These are phyloP conservation scores for Agastache rugosa DNA, from an alignment of 257 asterid species.

Conservation along the genomic window DNA sequence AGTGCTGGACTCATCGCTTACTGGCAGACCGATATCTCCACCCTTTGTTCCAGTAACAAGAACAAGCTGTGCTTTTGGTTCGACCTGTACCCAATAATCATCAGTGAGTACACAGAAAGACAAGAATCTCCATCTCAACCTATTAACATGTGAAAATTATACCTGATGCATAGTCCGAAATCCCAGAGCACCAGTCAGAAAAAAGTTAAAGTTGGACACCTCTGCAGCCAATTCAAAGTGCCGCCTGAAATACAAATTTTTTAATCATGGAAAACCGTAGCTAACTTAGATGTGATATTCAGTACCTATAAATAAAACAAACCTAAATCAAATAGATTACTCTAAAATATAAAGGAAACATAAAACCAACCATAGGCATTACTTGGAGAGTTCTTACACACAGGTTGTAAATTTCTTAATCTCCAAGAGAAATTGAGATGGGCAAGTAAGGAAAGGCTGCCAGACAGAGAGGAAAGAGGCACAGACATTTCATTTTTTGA, in stretches of 20 bases:
- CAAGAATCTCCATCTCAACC: slow-evolving; percentile 29
- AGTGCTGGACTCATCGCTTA: slow-evolving; percentile 40
- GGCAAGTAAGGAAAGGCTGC: slow-evolving; percentile 6
- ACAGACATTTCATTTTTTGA: slow-evolving; percentile 14
- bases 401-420: slow-evolving; percentile 4
- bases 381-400: not conserved
- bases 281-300: slow-evolving; percentile 7
- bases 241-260: slow-evolving; percentile 52
- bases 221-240: slow-evolving; percentile 76
- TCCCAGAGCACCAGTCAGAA: slow-evolving; percentile 83
- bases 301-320: slow-evolving; percentile 17
- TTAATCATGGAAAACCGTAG: slow-evolving; percentile 29
- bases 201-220: slow-evolving; percentile 58
- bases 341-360: slow-evolving; percentile 9
- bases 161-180: slow-evolving; percentile 95
- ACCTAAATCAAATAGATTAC: slow-evolving; percentile 23
- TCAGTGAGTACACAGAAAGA: slow-evolving; percentile 30
- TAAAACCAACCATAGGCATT: not conserved
- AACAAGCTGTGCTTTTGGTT: slow-evolving; percentile 78
- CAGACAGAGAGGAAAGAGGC: slow-evolving; percentile 19
- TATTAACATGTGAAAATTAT: slow-evolving; percentile 30
- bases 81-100: slow-evolving; percentile 55
- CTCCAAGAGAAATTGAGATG: slow-evolving; percentile 8
- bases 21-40: slow-evolving; percentile 38
- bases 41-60: slow-evolving; percentile 58